Conservation (phyloP, 2,329 filamentous ascomycete genomes). For the Curvularia sp. region DNA sequence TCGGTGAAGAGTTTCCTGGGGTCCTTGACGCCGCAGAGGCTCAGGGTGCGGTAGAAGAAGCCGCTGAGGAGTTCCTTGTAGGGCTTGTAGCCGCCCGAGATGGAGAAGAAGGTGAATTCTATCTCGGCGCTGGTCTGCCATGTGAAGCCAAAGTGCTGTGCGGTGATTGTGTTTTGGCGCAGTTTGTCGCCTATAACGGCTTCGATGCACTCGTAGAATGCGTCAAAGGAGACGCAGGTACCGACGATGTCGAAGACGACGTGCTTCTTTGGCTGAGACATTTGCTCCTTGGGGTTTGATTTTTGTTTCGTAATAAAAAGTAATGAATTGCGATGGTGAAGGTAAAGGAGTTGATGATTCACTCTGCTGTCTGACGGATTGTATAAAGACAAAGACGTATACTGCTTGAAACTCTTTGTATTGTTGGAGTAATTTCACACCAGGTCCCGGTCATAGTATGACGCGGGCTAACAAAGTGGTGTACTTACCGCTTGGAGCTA, state of each 20-base stretch:
- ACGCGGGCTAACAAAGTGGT: neutral
- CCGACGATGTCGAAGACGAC: conserved; percentile 24
- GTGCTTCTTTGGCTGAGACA: conserved; percentile 10
- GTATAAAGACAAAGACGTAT: neutral
- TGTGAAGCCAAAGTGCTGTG: conserved; percentile 22
- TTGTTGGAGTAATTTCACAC: neutral
- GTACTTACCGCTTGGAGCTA: neutral
- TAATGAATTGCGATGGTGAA: neutral
- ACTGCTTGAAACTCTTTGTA: neutral
- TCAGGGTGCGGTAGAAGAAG: conserved; percentile 21
- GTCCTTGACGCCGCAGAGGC: conserved; percentile 14
- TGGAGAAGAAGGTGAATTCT: conserved; percentile 27
- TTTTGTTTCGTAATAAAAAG: neutral
- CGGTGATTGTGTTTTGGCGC: conserved; percentile 10
- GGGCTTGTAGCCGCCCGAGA: conserved; percentile 16
- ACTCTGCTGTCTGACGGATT: neutral
- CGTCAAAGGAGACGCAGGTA: conserved; percentile 23
- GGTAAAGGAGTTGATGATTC: neutral
- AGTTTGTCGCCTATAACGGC: conserved; percentile 17
- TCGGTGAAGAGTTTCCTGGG: conserved; percentile 12
- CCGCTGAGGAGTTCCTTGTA: conserved; percentile 20
- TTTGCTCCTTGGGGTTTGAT: neutral
- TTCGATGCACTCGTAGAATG: conserved; percentile 21
- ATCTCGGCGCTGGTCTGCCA: conserved; percentile 25
- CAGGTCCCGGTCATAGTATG: neutral